Base-by-base conservation (phyloP, 176 grass and related monocot genomes). In the Poa annua region DNA sequence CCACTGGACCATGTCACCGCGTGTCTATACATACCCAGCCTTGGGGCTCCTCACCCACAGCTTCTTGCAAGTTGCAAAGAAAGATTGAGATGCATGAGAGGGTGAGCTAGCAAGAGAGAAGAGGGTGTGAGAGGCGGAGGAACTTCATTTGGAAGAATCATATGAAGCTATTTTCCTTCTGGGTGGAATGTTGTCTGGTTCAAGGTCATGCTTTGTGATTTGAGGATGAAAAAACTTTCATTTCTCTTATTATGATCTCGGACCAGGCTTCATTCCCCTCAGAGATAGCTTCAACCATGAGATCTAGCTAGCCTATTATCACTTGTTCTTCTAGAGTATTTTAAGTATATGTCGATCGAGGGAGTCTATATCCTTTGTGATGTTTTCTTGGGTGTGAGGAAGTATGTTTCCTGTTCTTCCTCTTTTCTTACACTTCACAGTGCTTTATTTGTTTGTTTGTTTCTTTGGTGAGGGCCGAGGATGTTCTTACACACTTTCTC, bases 241-340 rank as follows among this genome's bases (percentile, higher is more conserved):
- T 74, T 54, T 75, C 39, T 87, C 21, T 65, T 2, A 60, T 74
- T 19, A 3, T 0, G 80, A 93, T 93, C 96, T 98, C 96, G 96
- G 96, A 98, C 96, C 96, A 98, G 96, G 96, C 96, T 95, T 98
- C 96, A 98, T 98, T 98, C 96, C 96, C 93, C 96, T 85, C 83
- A 92, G 84, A 65, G 53, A 86, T 86, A 91, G 91, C 86, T 93
- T 98, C 88, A 91, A 86, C 42, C 19, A 35, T 49, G 4, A 61
- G 79, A 84, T 72, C n/a, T 16, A 73, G 44, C 12, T 16, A 65
- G 6, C 3, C 7, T 1, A 41, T 1, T 16, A 34, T 17, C 45
- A 39, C 7, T 22, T 56, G 15, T 72, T 72, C n/a, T 51, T 64
- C 41, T 21, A 16, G 59, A 49, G 67, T 72, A 60, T 57, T 72